Evolutionary conservation across 1,284 basidiomycete genomes (phyloP).

Genomic region (Bondarzewia mesenterica): DNA sequence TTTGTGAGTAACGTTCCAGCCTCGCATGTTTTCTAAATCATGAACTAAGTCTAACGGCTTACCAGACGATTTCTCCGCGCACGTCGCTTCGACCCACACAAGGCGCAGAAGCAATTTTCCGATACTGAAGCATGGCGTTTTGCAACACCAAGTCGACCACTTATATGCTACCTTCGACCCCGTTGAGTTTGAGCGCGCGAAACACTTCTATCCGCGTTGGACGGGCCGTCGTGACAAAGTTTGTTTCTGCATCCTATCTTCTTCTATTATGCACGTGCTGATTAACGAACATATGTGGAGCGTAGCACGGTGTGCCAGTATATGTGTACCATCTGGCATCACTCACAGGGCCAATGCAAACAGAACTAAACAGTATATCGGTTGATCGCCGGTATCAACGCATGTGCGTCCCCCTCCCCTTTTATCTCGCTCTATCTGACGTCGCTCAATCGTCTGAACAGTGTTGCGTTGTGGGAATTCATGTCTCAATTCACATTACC

Average conservation of each 20-base stretch:
- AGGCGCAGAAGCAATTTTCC: constrained; percentile 64
- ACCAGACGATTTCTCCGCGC: constrained; percentile 70
- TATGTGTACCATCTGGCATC: constrained; percentile 66
- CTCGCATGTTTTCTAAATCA: neutral
- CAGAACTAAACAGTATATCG: constrained; percentile 49
- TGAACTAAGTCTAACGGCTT: too few relatives aligned
- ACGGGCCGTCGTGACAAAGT: constrained; percentile 71
- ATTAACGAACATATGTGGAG: neutral
- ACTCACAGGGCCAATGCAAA: constrained; percentile 41
- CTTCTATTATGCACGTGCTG: too few relatives aligned
- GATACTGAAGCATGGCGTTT: constrained; percentile 59
- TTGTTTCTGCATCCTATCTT: constrained; percentile 13
- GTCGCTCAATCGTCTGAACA: constrained; percentile 16
- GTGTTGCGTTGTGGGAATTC: constrained; percentile 53
- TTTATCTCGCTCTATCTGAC: constrained; percentile 1
- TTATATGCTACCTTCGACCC: constrained; percentile 52
- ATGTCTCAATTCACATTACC: constrained; percentile 59
- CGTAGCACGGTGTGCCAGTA: constrained; percentile 57
- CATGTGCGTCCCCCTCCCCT: constrained; percentile 41
- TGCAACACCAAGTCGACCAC: constrained; percentile 46
- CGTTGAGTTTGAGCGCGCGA: constrained; percentile 51
- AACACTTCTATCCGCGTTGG: constrained; percentile 70
- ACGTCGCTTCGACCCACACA: constrained; percentile 50
- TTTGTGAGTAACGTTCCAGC: constrained; percentile 33
- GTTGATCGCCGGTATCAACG: constrained; percentile 53